Percentiles rank a stretch among this genome's conserved stretches.
Evolutionary conservation across 192 early-diverging fungal genomes (phyloP).

Genomic region (Dissophora ornata): DNA sequence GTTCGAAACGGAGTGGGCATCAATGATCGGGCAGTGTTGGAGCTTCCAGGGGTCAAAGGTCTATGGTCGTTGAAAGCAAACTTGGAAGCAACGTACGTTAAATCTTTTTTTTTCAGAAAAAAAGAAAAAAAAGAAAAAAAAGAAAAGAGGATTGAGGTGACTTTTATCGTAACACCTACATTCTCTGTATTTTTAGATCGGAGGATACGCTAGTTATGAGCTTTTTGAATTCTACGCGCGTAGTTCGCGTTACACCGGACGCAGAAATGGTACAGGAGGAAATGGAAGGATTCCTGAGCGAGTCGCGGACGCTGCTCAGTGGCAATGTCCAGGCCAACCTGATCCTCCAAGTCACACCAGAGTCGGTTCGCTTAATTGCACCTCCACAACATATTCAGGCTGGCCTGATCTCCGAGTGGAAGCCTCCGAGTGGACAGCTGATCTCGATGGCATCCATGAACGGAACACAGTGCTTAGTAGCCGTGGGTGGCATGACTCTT

Average conservation of each 20-base stretch:
- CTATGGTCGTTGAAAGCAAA: slow-evolving; percentile 76
- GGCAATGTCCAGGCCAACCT: slow-evolving; percentile 38
- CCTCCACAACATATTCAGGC: slow-evolving; percentile 46
- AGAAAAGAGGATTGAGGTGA: too few relatives aligned
- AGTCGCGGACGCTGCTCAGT: slow-evolving; percentile 23
- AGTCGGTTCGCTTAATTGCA: slow-evolving; percentile 62
- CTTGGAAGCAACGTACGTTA: slow-evolving; percentile 59
- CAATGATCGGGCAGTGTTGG: slow-evolving; percentile 66
- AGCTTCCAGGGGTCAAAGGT: slow-evolving; percentile 73
- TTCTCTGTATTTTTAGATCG: slow-evolving; percentile 26
- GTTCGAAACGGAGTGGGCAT: slow-evolving; percentile 93
- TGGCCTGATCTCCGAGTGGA: slow-evolving; percentile 63
- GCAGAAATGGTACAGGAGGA: slow-evolving; percentile 63
- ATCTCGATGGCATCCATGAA: slow-evolving; percentile 72
- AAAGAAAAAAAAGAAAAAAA: too few relatives aligned
- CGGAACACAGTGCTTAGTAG: slow-evolving; percentile 66
- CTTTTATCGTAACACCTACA: not conserved
- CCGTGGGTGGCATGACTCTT: slow-evolving; percentile 64
- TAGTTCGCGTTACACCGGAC: slow-evolving; percentile 58
- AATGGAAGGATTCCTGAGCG: slow-evolving; percentile 40
- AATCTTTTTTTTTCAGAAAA: too few relatives aligned
- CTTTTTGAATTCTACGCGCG: slow-evolving; percentile 70
- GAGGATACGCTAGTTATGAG: slow-evolving; percentile 68
- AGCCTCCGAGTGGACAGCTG: slow-evolving; percentile 38
- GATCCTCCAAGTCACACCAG: slow-evolving; percentile 61